Evolutionary conservation across 2,329 filamentous ascomycete genomes (phyloP).

Genomic region (Monosporascus sp.): DNA sequence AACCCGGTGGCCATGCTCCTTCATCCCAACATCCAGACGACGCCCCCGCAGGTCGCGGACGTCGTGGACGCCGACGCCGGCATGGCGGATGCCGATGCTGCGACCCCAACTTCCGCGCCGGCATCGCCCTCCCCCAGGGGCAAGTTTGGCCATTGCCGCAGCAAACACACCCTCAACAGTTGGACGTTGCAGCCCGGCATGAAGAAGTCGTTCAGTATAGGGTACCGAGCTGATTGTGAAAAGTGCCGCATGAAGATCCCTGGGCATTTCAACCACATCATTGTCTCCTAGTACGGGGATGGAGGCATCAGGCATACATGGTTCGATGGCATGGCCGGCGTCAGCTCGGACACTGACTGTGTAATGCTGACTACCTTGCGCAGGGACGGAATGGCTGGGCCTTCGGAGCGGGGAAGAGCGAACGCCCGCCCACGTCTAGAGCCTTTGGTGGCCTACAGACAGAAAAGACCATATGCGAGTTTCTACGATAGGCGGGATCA

Average conservation of each 20-base stretch:
- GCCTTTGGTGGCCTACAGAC: not conserved
- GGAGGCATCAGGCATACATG: constrained; percentile 1
- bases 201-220: constrained; percentile 73
- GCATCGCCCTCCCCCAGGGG: constrained; percentile 43
- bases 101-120: constrained; percentile 27
- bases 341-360: not conserved
- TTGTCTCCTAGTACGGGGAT: constrained; percentile 49
- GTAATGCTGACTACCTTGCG: not conserved
- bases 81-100: constrained; percentile 30
- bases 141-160: constrained; percentile 52
- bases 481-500: constrained; percentile 2
- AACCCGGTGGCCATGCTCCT: constrained; percentile 29
- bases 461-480: not conserved
- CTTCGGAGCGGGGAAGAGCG: not conserved
- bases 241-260: constrained; percentile 72
- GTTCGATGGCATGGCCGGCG: constrained; percentile 4
- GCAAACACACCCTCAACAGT: constrained; percentile 54
- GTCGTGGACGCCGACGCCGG: constrained; percentile 18
- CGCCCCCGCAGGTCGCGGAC: constrained; percentile 16
- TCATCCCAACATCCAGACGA: constrained; percentile 33
- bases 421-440: not conserved
- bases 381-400: not conserved
- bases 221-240: constrained; percentile 71
- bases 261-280: constrained; percentile 77
- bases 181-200: constrained; percentile 59